Conservation (phyloP, 805 yeast species). For the Maudiozyma barnettii region DNA sequence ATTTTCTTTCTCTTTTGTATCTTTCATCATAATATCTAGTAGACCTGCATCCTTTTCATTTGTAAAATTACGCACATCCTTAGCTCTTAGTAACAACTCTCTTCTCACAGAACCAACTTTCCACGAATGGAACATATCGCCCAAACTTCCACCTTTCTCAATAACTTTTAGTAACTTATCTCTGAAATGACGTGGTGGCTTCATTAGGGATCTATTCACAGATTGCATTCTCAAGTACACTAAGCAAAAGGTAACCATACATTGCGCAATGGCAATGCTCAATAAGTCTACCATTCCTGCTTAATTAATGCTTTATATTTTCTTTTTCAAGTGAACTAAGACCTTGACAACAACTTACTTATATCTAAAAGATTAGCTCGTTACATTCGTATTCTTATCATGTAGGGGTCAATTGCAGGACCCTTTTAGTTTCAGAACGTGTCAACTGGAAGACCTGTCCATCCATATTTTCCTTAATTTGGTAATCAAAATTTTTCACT, state of each 20-base stretch:
- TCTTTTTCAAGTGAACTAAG: not conserved
- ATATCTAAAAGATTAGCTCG: no score
- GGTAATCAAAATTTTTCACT: no score
- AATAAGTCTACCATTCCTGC: not conserved
- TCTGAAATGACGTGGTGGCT: not conserved
- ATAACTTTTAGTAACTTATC: not conserved
- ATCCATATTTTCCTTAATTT: no score
- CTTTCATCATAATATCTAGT: not conserved
- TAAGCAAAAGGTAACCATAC: not conserved
- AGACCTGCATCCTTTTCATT: slow-evolving; percentile 6
- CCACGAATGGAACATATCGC: slow-evolving; percentile 15
- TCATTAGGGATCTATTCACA: slow-evolving; percentile 1
- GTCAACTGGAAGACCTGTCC: no score
- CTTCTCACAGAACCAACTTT: slow-evolving; percentile 30
- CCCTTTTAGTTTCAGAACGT: no score
- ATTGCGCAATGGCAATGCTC: slow-evolving; percentile 3
- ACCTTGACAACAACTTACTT: no score
- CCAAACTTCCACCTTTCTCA: not conserved
- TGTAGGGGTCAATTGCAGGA: no score
- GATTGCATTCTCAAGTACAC: slow-evolving; percentile 8
- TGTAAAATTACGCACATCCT: slow-evolving; percentile 24
- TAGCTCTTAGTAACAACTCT: slow-evolving; percentile 29
- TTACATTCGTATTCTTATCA: no score
- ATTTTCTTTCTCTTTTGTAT: not conserved
- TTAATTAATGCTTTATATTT: no score